Conservation (phyloP, 1,284 basidiomycete species). For the Exobasidium rhododendri region DNA sequence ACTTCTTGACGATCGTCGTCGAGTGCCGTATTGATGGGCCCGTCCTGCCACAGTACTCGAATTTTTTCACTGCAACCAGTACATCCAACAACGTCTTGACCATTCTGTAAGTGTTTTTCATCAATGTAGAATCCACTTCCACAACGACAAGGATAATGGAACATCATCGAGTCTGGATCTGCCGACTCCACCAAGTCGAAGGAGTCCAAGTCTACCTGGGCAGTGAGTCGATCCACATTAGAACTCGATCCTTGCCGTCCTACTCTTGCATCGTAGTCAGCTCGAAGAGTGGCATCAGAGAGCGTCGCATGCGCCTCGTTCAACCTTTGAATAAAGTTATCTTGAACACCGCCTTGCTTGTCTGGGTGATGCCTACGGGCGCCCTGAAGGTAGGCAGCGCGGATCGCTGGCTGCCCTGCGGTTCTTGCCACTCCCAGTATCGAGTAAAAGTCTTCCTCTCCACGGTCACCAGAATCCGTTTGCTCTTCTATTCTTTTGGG, state of each 20-base stretch:
- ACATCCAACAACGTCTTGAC: background rate
- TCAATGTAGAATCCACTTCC: conserved; percentile 8
- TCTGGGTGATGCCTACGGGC: conserved; percentile 78
- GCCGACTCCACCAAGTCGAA: background rate
- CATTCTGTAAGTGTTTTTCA: background rate
- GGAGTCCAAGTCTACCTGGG: conserved; percentile 3
- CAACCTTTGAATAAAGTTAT: conserved; percentile 1
- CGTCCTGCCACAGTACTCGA: background rate
- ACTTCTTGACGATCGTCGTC: background rate
- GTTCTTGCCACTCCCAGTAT: conserved; percentile 67
- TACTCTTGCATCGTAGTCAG: background rate
- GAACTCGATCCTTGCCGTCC: background rate
- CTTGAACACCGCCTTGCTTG: conserved; percentile 58
- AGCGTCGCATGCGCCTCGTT: conserved; percentile 12
- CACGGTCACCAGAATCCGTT: background rate
- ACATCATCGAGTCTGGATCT: background rate
- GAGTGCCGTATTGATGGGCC: background rate
- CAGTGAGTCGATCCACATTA: conserved; percentile 1
- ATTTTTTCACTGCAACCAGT: conserved; percentile 10
- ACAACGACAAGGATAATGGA: conserved; percentile 10
- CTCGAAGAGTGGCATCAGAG: background rate
- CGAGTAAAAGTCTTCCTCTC: conserved; percentile 62
- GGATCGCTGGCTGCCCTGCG: conserved; percentile 64
- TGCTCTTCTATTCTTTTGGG: background rate
- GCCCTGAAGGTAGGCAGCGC: conserved; percentile 71